Evolutionary conservation across 306 rosid genomes (phyloP).

Genomic region (Quercus rubra): DNA sequence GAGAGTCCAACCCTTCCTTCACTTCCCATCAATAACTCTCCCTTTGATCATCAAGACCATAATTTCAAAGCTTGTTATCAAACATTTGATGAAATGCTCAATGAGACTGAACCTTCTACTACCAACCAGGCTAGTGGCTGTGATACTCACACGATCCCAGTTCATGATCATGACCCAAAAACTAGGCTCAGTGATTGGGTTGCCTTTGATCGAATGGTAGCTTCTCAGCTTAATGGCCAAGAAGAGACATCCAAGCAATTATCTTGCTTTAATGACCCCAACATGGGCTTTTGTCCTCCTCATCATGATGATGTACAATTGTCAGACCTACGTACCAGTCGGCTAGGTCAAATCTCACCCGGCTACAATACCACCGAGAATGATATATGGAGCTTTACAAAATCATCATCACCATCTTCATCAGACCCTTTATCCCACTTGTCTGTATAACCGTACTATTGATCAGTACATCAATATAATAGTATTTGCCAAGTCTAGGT

Average conservation of each 20-base stretch:
- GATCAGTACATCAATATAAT: not conserved
- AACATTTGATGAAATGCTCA: conserved; percentile 32
- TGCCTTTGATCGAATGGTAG: conserved; percentile 49
- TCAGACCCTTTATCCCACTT: conserved; percentile 57
- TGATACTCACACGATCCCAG: conserved; percentile 3
- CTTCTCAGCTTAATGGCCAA: conserved; percentile 53
- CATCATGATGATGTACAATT: conserved; percentile 29
- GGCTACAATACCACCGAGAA: conserved; percentile 28
- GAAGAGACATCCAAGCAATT: conserved; percentile 36
- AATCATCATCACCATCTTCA: conserved; percentile 32
- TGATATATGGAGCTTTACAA: conserved; percentile 45
- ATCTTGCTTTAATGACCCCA: conserved; percentile 32
- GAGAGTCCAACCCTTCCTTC: conserved; percentile 42
- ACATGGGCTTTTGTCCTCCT: conserved; percentile 26
- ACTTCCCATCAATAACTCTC: conserved; percentile 14
- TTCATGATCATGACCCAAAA: not conserved
- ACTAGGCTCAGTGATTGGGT: conserved; percentile 38
- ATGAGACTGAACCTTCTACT: conserved; percentile 24
- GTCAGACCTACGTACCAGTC: conserved; percentile 25
- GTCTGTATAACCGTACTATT: conserved; percentile 36
- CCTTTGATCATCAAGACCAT: conserved; percentile 24
- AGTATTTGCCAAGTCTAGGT: not conserved
- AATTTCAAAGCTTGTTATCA: conserved; percentile 8
- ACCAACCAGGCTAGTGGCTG: conserved; percentile 7
- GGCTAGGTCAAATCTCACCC: conserved; percentile 12